Evolutionary conservation across 1,139 yeast genomes (phyloP), one percentile per base, ranked within the genome.

Genomic region (Pneumocystis sp.): DNA sequence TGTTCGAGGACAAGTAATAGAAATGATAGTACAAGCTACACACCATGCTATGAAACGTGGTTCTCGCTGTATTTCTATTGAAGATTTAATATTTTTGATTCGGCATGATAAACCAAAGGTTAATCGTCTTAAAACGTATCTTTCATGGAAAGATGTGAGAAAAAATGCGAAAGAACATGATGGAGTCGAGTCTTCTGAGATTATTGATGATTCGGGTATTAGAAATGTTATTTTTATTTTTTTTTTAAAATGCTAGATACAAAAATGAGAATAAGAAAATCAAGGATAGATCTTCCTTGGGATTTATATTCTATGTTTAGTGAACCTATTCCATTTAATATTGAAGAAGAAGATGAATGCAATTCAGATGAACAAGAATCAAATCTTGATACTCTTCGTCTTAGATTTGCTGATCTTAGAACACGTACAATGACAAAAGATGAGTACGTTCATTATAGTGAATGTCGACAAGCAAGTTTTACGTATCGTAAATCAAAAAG

Each of bases 401-500:
- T 93, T 70, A 90, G 90, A 73, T 85, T 84, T 78, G 97, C 97
- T 2, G 99, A 93, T 75, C 97, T 93, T 67, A 80, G 98, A 70
- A 93, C 99, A 0, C 83, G 81, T 70, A 83, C 87, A 70, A 95
- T 93, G 99, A 93, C 98, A 0, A 85, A 86, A 71, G 97, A 93
- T 72, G 98, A 93, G 74, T 93, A 93, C 72, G 98, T 91, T 21
- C 98, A 95, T 74, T 93, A 97, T 97, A 87, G 96, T 17, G 99
- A 93, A 74, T 93, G 98, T 76, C 83, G 99, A 70, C 98, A 93
- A 74, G 98, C 98, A 0, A 86, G 95, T 66, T 95, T 93, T 74
- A 95, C 98, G 0, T 93, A 90, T 72, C 81, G 97, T 71, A 93
- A 95, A 74, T 89, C 88, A 21, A 89, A 91, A 74, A 79, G 97